These are phyloP conservation scores for Epichloe sp. DNA, from an alignment of 2,329 filamentous ascomycete species.

Conservation along the genomic window DNA sequence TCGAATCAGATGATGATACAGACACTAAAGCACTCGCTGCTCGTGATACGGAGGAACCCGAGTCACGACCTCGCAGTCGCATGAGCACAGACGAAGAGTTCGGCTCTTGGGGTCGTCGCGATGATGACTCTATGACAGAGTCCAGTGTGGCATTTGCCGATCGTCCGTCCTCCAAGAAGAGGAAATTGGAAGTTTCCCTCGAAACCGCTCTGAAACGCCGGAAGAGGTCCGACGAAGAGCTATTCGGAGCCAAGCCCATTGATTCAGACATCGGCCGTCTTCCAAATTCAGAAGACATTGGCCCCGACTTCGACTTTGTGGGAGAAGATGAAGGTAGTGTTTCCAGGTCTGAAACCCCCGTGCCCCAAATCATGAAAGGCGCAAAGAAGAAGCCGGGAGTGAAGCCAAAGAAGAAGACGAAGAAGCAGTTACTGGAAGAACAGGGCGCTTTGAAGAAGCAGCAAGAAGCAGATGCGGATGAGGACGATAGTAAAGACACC, in stretches of 20 bases:
- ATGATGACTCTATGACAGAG: slow-evolving; percentile 59
- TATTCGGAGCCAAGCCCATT: slow-evolving; percentile 53
- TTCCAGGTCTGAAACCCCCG: slow-evolving; percentile 34
- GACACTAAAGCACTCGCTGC: slow-evolving; percentile 43
- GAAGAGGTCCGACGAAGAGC: slow-evolving; percentile 67
- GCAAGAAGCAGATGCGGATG: slow-evolving; percentile 31
- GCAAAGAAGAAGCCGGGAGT: slow-evolving; percentile 39
- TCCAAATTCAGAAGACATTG: slow-evolving; percentile 36
- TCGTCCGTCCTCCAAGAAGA: slow-evolving; percentile 45
- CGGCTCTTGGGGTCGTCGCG: slow-evolving; percentile 31
- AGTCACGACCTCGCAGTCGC: slow-evolving; percentile 69
- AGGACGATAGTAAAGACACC: slow-evolving; percentile 28
- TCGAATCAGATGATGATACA: slow-evolving; percentile 79
- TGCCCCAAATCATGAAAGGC: slow-evolving; percentile 26
- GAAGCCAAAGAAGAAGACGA: slow-evolving; percentile 61
- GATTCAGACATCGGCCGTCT: slow-evolving; percentile 35
- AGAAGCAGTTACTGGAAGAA: slow-evolving; percentile 64
- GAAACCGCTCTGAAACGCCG: slow-evolving; percentile 63
- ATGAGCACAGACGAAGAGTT: slow-evolving; percentile 49
- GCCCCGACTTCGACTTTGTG: slow-evolving; percentile 32
- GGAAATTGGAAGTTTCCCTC: slow-evolving; percentile 56
- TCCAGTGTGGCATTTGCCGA: slow-evolving; percentile 56
- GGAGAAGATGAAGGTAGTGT: slow-evolving; percentile 28
- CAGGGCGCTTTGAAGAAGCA: slow-evolving; percentile 46
- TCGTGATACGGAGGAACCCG: slow-evolving; percentile 72